Evolutionary conservation across 2,329 filamentous ascomycete species (phyloP).

Genomic region (Neofusicoccum sp.): DNA sequence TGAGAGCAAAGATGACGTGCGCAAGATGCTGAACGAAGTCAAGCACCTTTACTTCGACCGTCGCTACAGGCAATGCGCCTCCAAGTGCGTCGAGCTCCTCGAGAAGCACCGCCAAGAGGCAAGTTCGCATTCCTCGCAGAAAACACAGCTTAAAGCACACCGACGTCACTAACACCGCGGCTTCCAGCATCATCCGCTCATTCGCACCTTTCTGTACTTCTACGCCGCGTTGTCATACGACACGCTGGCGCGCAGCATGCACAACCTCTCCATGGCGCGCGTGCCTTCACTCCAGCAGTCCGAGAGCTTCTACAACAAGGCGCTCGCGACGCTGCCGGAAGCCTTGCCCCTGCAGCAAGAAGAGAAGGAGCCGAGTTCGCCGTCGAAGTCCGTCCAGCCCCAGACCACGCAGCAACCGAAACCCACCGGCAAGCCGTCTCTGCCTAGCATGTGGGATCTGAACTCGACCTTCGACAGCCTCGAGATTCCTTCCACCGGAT

Average conservation of each 20-base stretch:
- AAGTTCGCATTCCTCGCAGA: not conserved
- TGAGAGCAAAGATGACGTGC: not conserved
- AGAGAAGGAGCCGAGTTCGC: not conserved
- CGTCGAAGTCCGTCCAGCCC: not conserved
- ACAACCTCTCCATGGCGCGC: slow-evolving; percentile 28
- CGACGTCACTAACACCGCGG: not conserved
- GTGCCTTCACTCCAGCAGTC: slow-evolving; percentile 32
- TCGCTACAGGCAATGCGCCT: slow-evolving; percentile 37
- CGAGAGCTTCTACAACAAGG: slow-evolving; percentile 35
- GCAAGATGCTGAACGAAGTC: slow-evolving; percentile 13
- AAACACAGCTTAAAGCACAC: not conserved
- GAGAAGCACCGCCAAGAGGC: slow-evolving; percentile 18
- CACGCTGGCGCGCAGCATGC: slow-evolving; percentile 35
- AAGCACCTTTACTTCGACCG: slow-evolving; percentile 25
- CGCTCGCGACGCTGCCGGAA: slow-evolving; percentile 26
- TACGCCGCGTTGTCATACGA: slow-evolving; percentile 39
- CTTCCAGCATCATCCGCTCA: slow-evolving; percentile 34
- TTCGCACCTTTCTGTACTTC: slow-evolving; percentile 36
- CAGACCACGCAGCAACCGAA: not conserved
- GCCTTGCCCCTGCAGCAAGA: not conserved
- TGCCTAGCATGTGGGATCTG: slow-evolving; percentile 13
- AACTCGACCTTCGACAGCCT: not conserved
- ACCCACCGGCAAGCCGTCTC: not conserved
- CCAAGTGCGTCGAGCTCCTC: slow-evolving; percentile 29
- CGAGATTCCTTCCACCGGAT: not conserved